Evolutionary conservation across 2,329 filamentous ascomycete species (phyloP), one percentile per base, ranked within the genome.

Genomic region (Zarea fungicola): DNA sequence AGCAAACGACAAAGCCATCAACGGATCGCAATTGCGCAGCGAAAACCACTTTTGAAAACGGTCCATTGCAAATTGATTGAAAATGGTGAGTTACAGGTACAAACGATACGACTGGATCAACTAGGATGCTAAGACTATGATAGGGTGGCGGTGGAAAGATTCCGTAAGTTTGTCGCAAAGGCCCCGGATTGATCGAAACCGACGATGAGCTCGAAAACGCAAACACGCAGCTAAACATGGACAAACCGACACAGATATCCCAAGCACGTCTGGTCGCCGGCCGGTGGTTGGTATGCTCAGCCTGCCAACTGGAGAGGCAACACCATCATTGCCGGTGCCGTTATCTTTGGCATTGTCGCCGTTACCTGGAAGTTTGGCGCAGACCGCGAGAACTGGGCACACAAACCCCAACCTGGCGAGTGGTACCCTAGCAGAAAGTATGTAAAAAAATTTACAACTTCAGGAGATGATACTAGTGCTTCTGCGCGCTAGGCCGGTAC

Each of bases 191-290:
- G 25, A 42, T 10, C 16, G 21, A 21, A 40, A 35, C 28, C 48
- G 52, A 61, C 56, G 55, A 62, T 55, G 47, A 42, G 47, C 41
- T 37, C 43, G 13, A 49, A 16, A 50, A 48, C 48, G 52, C 53
- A 42, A 18, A 3, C 5, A 32, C 51, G 43, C 41, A 31, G 41
- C 53, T 54, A 56, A 56, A 49, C 21, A 19, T 10, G 51, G 42
- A 37, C 35, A 25, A 41, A 44, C 22, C n/a, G n/a, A 28, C 34
- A 40, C 62, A 95, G 89, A 65, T 96, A 96, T 73, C 91, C 90
- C 69, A 96, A 96, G 79, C 92, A 99, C 78, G 89, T 99, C 79
- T 99, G 93, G 93, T 97, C 93, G 64, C 93, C 93, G 54, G 78
- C 92, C 57, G 93, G 93, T 79, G 93, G 93, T 72, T 99, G 93